A percentile compares a stretch with the other conserved stretches of the same genome.
phyloP scores from a whole-genome alignment of 306 rosid species.

The Lablab purpureus region DNA sequence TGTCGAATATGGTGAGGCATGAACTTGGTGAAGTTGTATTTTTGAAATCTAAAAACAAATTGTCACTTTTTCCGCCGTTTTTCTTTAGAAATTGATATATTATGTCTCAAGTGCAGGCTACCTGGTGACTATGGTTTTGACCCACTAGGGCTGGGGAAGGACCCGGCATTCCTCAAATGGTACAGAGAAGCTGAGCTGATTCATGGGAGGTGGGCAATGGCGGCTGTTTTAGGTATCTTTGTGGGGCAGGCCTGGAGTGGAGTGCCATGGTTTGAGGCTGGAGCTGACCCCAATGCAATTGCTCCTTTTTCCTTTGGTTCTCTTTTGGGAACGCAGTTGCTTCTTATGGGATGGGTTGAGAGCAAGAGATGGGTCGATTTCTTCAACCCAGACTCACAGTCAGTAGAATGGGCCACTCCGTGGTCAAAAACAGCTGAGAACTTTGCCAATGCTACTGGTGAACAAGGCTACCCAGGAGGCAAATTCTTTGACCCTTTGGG shows the following conservation, averaged over 20 bases:
- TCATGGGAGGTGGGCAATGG: conserved; percentile 99
- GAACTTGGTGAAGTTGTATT: background rate
- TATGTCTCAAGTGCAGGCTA: conserved; percentile 60
- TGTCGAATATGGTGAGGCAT: background rate
- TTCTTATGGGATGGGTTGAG: conserved; percentile 99
- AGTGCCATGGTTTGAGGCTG: conserved; percentile 95
- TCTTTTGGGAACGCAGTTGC: conserved; percentile 85
- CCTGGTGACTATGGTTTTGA: conserved; percentile 98
- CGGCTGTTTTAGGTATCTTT: conserved; percentile 92
- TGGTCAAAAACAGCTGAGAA: conserved; percentile 96
- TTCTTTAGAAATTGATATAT: background rate
- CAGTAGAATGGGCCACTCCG: conserved; percentile 97
- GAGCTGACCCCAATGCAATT: conserved; percentile 86
- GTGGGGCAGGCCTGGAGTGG: conserved; percentile 99
- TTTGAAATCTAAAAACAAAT: background rate
- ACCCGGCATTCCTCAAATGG: conserved; percentile 96
- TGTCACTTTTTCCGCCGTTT: background rate
- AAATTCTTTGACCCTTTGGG: conserved; percentile 94
- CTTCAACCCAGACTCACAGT: conserved; percentile 96
- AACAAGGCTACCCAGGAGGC: conserved; percentile 96
- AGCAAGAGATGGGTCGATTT: conserved; percentile 98
- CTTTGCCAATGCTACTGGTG: conserved; percentile 84
- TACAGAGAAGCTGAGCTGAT: conserved; percentile 99
- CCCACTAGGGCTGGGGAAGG: conserved; percentile 92
- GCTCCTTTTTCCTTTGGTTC: conserved; percentile 98